Evolutionary conservation across 2,329 filamentous ascomycete species (phyloP), one percentile per base, ranked within the genome.

Genomic region (Teratosphaeria zuluensis): DNA sequence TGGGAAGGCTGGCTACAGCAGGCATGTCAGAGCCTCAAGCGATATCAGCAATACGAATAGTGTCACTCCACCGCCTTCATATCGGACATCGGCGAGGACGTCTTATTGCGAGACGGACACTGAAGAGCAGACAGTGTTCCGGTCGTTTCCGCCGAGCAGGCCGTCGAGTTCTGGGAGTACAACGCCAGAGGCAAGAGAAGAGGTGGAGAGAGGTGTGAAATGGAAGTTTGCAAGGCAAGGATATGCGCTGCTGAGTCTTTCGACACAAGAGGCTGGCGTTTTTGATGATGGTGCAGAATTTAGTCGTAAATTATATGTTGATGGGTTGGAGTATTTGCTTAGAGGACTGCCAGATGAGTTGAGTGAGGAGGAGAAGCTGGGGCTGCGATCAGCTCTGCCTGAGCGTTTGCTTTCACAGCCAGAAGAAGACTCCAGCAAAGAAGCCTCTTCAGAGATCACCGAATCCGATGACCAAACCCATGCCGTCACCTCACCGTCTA

Each of bases 291-390:
- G 77, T 53, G 59, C 73, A 2, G 66, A 70, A n/a, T 79, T 84
- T 64, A 80, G 82, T 55, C 79, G 85, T 30, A 82, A 83, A 62
- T 77, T 86, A 9, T 88, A 87, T 69, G 72, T 88, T 54, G 82
- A 87, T 64, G 80, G 83, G 59, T 72, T 86, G 3, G 80, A 81
- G 2, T 87, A 87, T 68, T 75, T 88, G 28, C 76, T 88, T n/a
- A 80, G 80, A 61, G 85, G 81, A 7, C 76, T 88, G 0, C 86
- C 86, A 0, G 61, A 71, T 1, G 76, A 86, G 55, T 77, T 88
- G 32, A 80, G 79, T 33, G 72, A 73, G 2, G 77, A 80, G 62
- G 86, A 88, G 68, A 69, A 73, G 31, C 67, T 79, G 28, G 78
- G 77, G 53, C 73, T 87, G 4, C 77, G 77, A 42, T 76, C 75